Evolutionary conservation across 306 rosid species (phyloP).

Genomic region (Vigna angularis): DNA sequence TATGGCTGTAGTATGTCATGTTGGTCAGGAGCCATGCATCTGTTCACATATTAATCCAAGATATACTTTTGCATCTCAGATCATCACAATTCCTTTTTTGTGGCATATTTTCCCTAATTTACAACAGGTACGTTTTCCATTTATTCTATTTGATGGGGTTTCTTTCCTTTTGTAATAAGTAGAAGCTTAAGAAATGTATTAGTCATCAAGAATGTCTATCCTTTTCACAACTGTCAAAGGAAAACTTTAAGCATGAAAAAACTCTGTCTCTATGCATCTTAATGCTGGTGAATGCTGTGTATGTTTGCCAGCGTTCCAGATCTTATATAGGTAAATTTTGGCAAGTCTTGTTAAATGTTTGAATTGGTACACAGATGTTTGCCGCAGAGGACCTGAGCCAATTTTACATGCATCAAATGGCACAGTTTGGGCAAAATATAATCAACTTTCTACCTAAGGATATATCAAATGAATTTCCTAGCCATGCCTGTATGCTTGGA

Average conservation of each 20-base stretch:
- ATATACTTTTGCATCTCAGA: slow-evolving; percentile 12
- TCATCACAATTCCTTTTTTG: slow-evolving; percentile 17
- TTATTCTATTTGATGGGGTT: not conserved
- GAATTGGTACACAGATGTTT: slow-evolving; percentile 10
- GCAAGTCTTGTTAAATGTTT: not conserved
- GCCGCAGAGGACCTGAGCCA: slow-evolving; percentile 1
- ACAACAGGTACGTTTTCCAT: not conserved
- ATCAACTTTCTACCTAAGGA: slow-evolving; percentile 21
- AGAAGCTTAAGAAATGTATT: slow-evolving; percentile 9
- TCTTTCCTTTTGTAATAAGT: slow-evolving; percentile 6
- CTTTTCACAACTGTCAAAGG: not conserved
- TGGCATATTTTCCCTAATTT: slow-evolving; percentile 22
- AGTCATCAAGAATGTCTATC: not conserved
- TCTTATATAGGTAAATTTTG: not conserved
- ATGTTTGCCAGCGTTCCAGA: not conserved
- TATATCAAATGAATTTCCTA: slow-evolving; percentile 24
- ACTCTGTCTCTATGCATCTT: not conserved
- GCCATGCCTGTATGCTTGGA: slow-evolving; percentile 17
- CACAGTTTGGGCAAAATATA: slow-evolving; percentile 9
- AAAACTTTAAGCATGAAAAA: not conserved
- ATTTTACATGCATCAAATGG: slow-evolving; percentile 22
- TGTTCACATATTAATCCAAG: slow-evolving; percentile 4
- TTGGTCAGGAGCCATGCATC: slow-evolving; percentile 14
- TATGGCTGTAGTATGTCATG: not conserved
- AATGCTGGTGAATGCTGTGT: not conserved